These are phyloP conservation scores for Aspergillus egyptiacus DNA, from an alignment of 495 filamentous ascomycete species.

Conservation along the genomic window DNA sequence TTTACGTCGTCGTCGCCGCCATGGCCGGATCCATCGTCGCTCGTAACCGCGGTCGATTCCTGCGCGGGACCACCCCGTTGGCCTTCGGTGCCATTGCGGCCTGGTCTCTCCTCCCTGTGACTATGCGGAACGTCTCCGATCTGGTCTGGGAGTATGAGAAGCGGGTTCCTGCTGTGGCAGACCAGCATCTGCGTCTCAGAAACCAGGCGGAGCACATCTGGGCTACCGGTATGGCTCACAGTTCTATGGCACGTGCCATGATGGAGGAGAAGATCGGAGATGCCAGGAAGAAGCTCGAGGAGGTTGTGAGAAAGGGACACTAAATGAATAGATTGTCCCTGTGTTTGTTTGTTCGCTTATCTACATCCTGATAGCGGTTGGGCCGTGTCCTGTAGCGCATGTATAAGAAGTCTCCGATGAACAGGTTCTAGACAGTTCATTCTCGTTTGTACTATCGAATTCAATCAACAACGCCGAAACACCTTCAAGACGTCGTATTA, in stretches of 20 bases:
- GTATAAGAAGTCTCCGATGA: conserved; percentile 18
- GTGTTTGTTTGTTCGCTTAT: conserved; percentile 10
- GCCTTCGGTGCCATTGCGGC: conserved; percentile 67
- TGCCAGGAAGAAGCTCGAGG: conserved; percentile 69
- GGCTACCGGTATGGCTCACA: conserved; percentile 64
- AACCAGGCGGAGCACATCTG: conserved; percentile 62
- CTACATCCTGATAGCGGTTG: conserved; percentile 12
- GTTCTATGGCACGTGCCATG: conserved; percentile 60
- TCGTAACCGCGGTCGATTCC: conserved; percentile 74
- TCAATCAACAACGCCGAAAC: conserved; percentile 4
- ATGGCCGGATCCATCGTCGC: conserved; percentile 89
- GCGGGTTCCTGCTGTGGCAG: conserved; percentile 68
- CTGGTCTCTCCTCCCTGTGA: conserved; percentile 68
- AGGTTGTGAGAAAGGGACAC: conserved; percentile 84
- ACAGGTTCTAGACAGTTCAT: conserved; percentile 6
- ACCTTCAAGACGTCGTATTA: neutral
- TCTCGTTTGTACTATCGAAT: conserved; percentile 2
- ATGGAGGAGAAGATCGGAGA: conserved; percentile 71
- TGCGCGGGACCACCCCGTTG: conserved; percentile 65
- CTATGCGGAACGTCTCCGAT: conserved; percentile 77
- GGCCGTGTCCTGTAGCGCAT: conserved; percentile 18
- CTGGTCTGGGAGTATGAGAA: conserved; percentile 87
- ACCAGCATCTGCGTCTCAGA: conserved; percentile 64
- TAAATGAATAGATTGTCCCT: conserved; percentile 20
- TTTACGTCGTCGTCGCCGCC: conserved; percentile 85